Base-by-base conservation (phyloP, 139 green algal species). In the Chlorella sorokiniana region DNA sequence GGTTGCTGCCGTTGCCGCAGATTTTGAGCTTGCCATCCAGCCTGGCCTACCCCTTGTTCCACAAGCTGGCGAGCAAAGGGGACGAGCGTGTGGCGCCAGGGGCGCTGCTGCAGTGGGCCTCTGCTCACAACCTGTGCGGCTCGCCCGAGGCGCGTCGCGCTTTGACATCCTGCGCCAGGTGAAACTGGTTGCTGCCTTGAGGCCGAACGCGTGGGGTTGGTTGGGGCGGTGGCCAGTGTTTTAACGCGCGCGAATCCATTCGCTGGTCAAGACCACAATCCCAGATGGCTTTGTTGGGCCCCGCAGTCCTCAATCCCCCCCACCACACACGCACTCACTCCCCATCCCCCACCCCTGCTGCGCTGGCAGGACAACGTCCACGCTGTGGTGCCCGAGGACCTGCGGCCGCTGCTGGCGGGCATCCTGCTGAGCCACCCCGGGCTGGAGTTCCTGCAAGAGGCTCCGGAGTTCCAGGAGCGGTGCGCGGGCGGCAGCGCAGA, bases 381-480 rank as follows among this genome's bases (percentile, higher is more conserved):
- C 9, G 73, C 63, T 37, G 71, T 93, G 4, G 84, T 67, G 41
- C 91, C 96, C 63, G 87, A 89, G 20, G 95, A 99, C 86, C 92
- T 98, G 37, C 86, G 86, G 77, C 91, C 93, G 33, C 78, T 99
- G 54, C 86, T 99, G 91, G 85, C 91, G 42, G 88, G 86, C 65
- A 91, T 99, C 52, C 86, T 99, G 80, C 81, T 91, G 37, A 93
- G 92, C 65, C 97, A 99, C 80, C 95, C 96, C 1, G 97, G 97
- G 4, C 90, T 99, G 42, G 96, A 98, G 88, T 99, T 99, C 88
- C 88, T 99, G 70, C 88, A 95, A 70, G 96, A 98, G 25, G 96
- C 96, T 1, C 90, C 94, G 0, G 96, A 99, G 89, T 99, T 99
- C 86, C 97, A 99, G 86, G 93, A 96, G n/a, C 91, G 92, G 85